phyloP scores from a whole-genome alignment of 2,329 filamentous ascomycete species.

The Colletotrichum sp. region DNA sequence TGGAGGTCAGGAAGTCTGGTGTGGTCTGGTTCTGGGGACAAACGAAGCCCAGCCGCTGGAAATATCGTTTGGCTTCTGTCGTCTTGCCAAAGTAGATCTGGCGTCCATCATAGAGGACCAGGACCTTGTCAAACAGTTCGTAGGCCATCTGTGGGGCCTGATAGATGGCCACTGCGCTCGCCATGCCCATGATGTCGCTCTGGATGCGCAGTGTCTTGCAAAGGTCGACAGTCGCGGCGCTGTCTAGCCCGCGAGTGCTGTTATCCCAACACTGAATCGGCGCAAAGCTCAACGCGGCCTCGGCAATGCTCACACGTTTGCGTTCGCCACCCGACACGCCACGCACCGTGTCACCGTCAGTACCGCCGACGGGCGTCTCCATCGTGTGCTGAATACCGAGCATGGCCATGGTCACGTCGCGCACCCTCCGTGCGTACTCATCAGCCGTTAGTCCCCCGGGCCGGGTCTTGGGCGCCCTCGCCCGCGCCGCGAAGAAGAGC shows the following conservation, averaged over 20 bases:
- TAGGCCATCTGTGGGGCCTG: slow-evolving; percentile 55
- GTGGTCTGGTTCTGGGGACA: slow-evolving; percentile 63
- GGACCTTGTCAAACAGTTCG: slow-evolving; percentile 68
- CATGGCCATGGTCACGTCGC: slow-evolving; percentile 74
- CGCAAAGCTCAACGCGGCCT: slow-evolving; percentile 51
- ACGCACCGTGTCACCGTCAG: slow-evolving; percentile 65
- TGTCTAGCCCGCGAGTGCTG: slow-evolving; percentile 67
- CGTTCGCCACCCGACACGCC: slow-evolving; percentile 67
- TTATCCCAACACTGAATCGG: slow-evolving; percentile 75
- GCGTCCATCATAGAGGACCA: slow-evolving; percentile 70
- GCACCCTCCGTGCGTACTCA: slow-evolving; percentile 56
- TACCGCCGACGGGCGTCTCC: slow-evolving; percentile 72
- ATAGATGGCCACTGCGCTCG: slow-evolving; percentile 68
- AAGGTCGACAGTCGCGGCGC: slow-evolving; percentile 70
- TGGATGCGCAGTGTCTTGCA: slow-evolving; percentile 65
- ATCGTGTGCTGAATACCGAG: slow-evolving; percentile 76
- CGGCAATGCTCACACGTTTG: slow-evolving; percentile 79
- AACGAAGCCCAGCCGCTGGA: slow-evolving; percentile 56
- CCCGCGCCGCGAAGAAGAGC: slow-evolving; percentile 64
- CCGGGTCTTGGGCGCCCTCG: slow-evolving; percentile 53
- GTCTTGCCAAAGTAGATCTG: slow-evolving; percentile 56
- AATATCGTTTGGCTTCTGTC: slow-evolving; percentile 28
- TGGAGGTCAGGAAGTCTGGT: slow-evolving; percentile 70
- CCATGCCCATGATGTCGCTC: slow-evolving; percentile 62
- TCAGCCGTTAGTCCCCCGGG: slow-evolving; percentile 47